These are phyloP conservation scores for Amanita pallidorosea DNA, from an alignment of 768 basidiomycete genomes.

Conservation along the genomic window DNA sequence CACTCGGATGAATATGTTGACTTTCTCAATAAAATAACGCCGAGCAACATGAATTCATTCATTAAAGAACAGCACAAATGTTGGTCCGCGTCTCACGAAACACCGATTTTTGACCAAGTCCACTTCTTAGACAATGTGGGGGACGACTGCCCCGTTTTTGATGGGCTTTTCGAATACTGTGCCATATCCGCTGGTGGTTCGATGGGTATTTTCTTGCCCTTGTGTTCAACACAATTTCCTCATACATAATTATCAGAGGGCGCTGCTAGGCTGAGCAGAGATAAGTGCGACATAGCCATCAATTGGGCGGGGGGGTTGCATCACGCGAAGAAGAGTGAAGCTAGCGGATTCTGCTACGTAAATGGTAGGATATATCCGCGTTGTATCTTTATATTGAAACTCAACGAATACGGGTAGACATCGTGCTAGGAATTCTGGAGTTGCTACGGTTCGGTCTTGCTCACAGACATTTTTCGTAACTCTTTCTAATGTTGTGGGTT, in stretches of 20 bases:
- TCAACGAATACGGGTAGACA: conserved; percentile 45
- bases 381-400: neutral
- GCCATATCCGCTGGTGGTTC: conserved; percentile 99
- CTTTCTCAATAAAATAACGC: conserved; percentile 87
- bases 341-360: conserved; percentile 98
- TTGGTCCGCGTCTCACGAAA: conserved; percentile 21
- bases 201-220: conserved; percentile 64
- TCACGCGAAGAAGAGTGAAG: conserved; percentile 98
- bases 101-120: neutral
- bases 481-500: neutral
- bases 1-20: conserved; percentile 99
- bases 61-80: conserved; percentile 96
- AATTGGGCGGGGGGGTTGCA: conserved; percentile 99
- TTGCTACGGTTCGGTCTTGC: conserved; percentile 55
- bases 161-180: conserved; percentile 97
- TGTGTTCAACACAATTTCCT: conserved; percentile 2
- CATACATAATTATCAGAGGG: conserved; percentile 59
- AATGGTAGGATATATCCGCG: conserved; percentile 48
- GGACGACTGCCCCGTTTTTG: conserved; percentile 98
- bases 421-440: conserved; percentile 94
- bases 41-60: conserved; percentile 90
- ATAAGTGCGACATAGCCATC: conserved; percentile 97
- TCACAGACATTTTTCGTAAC: neutral
- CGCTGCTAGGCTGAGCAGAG: conserved; percentile 85
- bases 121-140: conserved; percentile 77